Conservation (phyloP, 202 grass and related monocot genomes). For the Bolboschoenoplectus hybrid region DNA sequence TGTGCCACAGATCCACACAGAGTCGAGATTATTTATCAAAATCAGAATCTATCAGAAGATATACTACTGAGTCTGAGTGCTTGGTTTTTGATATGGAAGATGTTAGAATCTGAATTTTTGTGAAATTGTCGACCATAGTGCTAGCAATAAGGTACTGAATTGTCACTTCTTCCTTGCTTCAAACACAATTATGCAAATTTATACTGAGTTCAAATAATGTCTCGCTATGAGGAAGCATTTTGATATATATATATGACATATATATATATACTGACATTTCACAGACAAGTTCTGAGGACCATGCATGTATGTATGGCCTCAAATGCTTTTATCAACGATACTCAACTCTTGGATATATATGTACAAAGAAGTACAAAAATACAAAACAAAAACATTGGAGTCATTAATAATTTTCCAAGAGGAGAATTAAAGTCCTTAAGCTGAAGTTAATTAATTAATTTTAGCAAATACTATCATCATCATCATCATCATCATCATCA, state of each 20-base stretch:
- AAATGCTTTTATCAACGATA: background rate
- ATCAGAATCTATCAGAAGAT: background rate
- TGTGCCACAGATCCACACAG: background rate
- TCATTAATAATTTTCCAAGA: background rate
- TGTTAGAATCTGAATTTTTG: background rate
- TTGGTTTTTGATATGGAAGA: background rate
- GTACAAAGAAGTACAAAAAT: background rate
- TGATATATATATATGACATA: background rate
- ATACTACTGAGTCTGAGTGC: background rate
- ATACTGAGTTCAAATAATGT: background rate
- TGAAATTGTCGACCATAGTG: background rate
- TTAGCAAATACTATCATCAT: background rate
- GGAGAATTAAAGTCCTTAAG: background rate
- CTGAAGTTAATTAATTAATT: background rate
- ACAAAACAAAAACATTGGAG: background rate
- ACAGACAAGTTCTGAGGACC: background rate
- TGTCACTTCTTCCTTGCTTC: background rate
- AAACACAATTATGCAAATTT: conserved; percentile 16
- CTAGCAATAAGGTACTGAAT: background rate
- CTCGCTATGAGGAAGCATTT: background rate
- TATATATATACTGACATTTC: background rate
- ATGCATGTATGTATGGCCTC: background rate
- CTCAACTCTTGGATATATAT: background rate
- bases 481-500: no score
- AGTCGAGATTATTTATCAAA: background rate